phyloP scores from a whole-genome alignment of 495 filamentous ascomycete species.

The Penicillium canariense region DNA sequence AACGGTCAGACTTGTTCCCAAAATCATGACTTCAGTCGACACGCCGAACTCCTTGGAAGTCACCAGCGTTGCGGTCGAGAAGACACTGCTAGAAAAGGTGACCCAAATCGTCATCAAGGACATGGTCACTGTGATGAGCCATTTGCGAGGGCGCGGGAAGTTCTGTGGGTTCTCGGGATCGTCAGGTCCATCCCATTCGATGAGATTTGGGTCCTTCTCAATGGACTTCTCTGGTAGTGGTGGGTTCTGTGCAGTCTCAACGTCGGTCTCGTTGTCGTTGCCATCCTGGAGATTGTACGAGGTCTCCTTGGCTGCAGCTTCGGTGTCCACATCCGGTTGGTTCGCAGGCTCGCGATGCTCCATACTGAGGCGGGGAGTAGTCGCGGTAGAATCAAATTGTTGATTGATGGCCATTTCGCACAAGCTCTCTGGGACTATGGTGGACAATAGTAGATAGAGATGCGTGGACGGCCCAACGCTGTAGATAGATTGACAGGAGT shows the following conservation, averaged over 20 bases:
- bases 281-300: background rate
- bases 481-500: background rate
- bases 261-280: conserved; percentile 17
- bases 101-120: conserved; percentile 57
- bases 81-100: conserved; percentile 59
- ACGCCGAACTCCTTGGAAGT: conserved; percentile 52
- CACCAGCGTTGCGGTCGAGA: conserved; percentile 52
- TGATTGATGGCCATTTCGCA: conserved; percentile 6
- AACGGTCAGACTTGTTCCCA: conserved; percentile 57
- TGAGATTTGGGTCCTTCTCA: conserved; percentile 40
- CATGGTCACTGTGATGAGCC: conserved; percentile 64
- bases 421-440: background rate
- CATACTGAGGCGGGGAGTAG: conserved; percentile 26
- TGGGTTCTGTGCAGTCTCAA: conserved; percentile 16
- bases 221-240: conserved; percentile 11
- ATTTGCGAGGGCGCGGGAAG: conserved; percentile 61
- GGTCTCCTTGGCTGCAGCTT: conserved; percentile 3
- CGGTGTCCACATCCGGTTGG: background rate
- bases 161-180: conserved; percentile 75
- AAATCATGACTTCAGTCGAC: conserved; percentile 51
- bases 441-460: background rate
- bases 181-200: conserved; percentile 47
- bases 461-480: background rate
- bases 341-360: conserved; percentile 10
- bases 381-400: conserved; percentile 19